Base-by-base conservation (phyloP, 1,284 basidiomycete genomes). In the Apiotrichum gamsii region DNA sequence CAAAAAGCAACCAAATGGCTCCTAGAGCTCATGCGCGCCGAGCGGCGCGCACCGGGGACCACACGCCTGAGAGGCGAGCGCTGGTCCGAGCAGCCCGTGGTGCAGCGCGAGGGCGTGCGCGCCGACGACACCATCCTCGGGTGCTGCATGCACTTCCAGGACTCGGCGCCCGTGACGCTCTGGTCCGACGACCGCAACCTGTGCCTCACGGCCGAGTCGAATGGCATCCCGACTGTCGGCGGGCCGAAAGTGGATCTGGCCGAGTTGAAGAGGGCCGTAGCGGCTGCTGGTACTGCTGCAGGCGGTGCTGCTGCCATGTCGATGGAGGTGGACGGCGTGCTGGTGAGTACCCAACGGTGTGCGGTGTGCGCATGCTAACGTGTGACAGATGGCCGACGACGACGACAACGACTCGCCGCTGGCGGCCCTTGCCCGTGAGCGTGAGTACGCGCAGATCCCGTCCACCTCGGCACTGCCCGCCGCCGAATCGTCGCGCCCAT, bases 81-180 rank as follows among this genome's bases (percentile, higher is more conserved):
- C 4, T 45, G 47, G 16, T 19, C 29, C 5, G 47, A 49, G 23
- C 20, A 29, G 13, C 30, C 19, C 21, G 23, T 19, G 9, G 36
- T 39, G 1, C 19, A 29, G 6, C 5, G 30, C 2, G 49, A 33
- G n/a, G 15, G 21, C 3, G 1, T 19, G 15, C 37, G 43, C 5
- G 25, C 43, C 5, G 51, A 53, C 40, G 47, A 53, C 28, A 34
- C 30, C 4, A 41, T 53, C 31, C 35, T 53, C 28, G 40, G 34
- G 21, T 49, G 43, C 30, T 49, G 47, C 19, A 19, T 53, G n/a
- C 38, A 21, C 20, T 53, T 53, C n/a, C 10, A 6, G 8, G 28
- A 9, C 5, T 21, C 3, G 15, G 14, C 29, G 19, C 16, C 10
- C 18, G 47, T 45, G 18, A 30, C 23, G 20, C 39, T 50, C 15